Conservation (phyloP, 1,139 yeast species). For the Suhomyces kunorum region DNA sequence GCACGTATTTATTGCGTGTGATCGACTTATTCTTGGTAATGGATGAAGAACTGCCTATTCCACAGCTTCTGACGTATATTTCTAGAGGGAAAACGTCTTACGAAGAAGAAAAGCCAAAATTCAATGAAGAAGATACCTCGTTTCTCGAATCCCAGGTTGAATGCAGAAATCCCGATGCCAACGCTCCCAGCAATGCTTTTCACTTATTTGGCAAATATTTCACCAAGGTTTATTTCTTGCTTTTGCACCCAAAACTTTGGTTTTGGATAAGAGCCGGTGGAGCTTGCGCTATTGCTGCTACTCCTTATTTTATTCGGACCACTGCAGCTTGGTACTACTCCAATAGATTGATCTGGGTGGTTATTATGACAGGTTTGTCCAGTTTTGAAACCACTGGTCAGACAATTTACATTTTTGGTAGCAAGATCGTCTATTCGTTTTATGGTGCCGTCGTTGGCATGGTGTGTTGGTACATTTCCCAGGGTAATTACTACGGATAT, state of each 20-base stretch:
- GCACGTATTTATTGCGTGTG: slow-evolving; percentile 19
- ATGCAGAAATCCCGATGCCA: slow-evolving; percentile 34
- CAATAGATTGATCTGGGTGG: slow-evolving; percentile 36
- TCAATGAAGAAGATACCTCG: slow-evolving; percentile 7
- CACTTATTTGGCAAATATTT: slow-evolving; percentile 26
- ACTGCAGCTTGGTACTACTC: slow-evolving; percentile 36
- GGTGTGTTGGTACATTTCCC: slow-evolving; percentile 41
- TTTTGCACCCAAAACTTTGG: slow-evolving; percentile 30
- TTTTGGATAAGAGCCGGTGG: slow-evolving; percentile 35
- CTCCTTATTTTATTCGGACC: slow-evolving; percentile 32
- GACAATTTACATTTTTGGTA: slow-evolving; percentile 31
- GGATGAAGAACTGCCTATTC: slow-evolving; percentile 31
- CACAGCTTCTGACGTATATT: slow-evolving; percentile 18
- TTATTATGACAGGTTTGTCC: slow-evolving; percentile 36
- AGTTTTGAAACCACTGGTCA: slow-evolving; percentile 38
- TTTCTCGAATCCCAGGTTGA: slow-evolving; percentile 18
- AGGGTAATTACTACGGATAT: slow-evolving; percentile 39
- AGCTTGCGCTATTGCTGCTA: slow-evolving; percentile 27
- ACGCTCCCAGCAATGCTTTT: slow-evolving; percentile 26
- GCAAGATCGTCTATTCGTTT: slow-evolving; percentile 32
- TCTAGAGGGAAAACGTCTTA: slow-evolving; percentile 2
- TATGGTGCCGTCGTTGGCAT: slow-evolving; percentile 36
- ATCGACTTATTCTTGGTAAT: slow-evolving; percentile 30
- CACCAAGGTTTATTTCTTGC: slow-evolving; percentile 18
- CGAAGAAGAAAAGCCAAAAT: slow-evolving; percentile 3